Base-by-base conservation (phyloP, 257 asterid genomes). In the Ajuga chamaepitys region DNA sequence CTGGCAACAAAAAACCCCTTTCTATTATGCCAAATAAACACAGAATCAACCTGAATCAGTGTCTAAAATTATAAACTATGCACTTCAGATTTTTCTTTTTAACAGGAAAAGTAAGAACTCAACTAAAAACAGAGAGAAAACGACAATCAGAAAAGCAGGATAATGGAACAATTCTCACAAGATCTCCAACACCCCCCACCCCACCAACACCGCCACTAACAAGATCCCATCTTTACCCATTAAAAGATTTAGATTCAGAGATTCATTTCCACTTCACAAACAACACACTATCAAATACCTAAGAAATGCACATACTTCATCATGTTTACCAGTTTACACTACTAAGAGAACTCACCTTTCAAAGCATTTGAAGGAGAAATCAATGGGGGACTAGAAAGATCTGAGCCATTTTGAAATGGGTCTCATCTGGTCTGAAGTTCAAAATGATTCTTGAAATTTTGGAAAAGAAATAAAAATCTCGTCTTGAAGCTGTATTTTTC, bases 401-500 rank as follows among this genome's bases (percentile, higher is more conserved):
- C 85, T 73, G 78, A 66, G 57, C 35, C 77, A 51, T 70, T 56
- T 72, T 53, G 70, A 41, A 66, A 71, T 70, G 77, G 77, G 77
- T 55, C 63, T 59, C 64, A 61, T 54, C 75, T 9, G 46, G 62
- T 35, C 77, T 9, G 42, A 48, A 47, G 46, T 61, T 42, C 68
- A 66, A 66, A 75, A 42, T 74, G 77, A 73, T 64, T n/a, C 73
- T 58, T 70, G 45, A 67, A 65, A 45, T 57, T 53, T 64, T 59
- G 16, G n/a, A 30, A 30, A 8, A 30, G 7, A 30, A 4, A 30
- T 30, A 30, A 30, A 28, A 35, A 35, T 16, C 45, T 37, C 30
- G 37, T 26, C 18, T 50, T 64, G 22, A 32, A 54, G 57, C 44
- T 72, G 24, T 30, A 44, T 60, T 11, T 68, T 66, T 32, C 11